Conservation (phyloP, 768 basidiomycete genomes). For the Pisolithus microcarpus region DNA sequence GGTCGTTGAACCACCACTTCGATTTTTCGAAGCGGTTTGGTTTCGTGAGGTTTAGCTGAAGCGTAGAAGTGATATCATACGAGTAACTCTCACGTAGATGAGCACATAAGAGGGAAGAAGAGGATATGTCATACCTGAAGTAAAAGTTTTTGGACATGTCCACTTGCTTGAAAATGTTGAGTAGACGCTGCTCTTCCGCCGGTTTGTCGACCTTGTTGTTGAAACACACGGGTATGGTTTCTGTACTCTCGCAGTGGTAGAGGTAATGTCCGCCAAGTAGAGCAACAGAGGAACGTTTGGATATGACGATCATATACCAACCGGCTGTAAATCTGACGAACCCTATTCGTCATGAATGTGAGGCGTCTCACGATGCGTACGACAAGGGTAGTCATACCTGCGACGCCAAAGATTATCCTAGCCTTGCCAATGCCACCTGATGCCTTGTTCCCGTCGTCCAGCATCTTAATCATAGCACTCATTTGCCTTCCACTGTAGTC, state of each 20-base stretch:
- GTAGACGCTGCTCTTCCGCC: conserved; percentile 80
- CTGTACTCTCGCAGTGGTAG: conserved; percentile 91
- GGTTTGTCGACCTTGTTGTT: conserved; percentile 84
- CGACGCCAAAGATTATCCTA: conserved; percentile 75
- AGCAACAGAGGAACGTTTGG: conserved; percentile 87
- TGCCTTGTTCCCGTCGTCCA: conserved; percentile 88
- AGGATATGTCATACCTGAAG: conserved; percentile 58
- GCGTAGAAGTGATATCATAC: conserved; percentile 93
- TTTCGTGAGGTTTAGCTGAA: conserved; percentile 84
- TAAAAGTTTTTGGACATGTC: conserved; percentile 99
- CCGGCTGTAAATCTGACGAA: conserved; percentile 93
- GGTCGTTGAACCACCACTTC: conserved; percentile 70
- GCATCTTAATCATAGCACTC: conserved; percentile 86
- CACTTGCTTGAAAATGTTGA: conserved; percentile 91
- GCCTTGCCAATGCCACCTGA: conserved; percentile 82
- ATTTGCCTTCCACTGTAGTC: conserved; percentile 88
- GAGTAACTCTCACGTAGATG: conserved; percentile 57
- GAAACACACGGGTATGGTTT: conserved; percentile 69
- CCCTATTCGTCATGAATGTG: conserved; percentile 31
- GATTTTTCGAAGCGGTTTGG: conserved; percentile 37
- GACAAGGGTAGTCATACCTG: conserved; percentile 38
- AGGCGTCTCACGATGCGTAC: not conserved
- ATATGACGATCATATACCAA: conserved; percentile 91
- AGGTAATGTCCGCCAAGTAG: conserved; percentile 93
- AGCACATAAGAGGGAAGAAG: not conserved